Conservation (phyloP, 495 filamentous ascomycete genomes). For the Bryoglossum gracile region DNA sequence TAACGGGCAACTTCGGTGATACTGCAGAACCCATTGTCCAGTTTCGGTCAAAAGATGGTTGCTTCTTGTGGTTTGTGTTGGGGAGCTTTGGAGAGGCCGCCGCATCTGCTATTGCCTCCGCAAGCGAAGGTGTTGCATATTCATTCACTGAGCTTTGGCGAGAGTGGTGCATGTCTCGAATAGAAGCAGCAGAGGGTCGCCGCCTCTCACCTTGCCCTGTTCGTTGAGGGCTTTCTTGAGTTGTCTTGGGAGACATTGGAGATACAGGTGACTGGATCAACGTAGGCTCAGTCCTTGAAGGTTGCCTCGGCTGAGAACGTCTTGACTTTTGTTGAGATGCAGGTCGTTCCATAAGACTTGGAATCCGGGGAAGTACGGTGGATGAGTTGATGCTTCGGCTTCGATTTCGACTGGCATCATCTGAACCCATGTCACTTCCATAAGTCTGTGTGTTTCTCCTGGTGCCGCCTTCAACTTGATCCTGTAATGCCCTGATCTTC, state of each 20-base stretch:
- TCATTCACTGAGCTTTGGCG: conserved; percentile 84
- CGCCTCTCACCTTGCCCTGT: conserved; percentile 13
- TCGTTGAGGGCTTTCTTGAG: conserved; percentile 2
- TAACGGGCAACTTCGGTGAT: conserved; percentile 17
- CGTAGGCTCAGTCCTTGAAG: conserved; percentile 11
- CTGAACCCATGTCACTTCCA: conserved; percentile 45
- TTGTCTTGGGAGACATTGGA: conserved; percentile 14
- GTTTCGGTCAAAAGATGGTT: conserved; percentile 79
- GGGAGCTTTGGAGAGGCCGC: conserved; percentile 19
- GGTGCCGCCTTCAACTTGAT: conserved; percentile 55
- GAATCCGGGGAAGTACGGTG: conserved; percentile 54
- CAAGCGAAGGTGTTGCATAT: conserved; percentile 41
- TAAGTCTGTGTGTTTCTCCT: conserved; percentile 43
- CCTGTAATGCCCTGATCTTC: conserved; percentile 80
- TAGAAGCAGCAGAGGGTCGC: conserved; percentile 66
- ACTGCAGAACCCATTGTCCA: conserved; percentile 69
- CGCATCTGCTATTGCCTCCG: conserved; percentile 27
- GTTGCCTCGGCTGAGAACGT: conserved; percentile 15
- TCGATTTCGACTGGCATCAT: conserved; percentile 29
- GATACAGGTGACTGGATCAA: conserved; percentile 5
- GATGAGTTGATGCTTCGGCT: conserved; percentile 35
- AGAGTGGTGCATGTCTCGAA: conserved; percentile 77
- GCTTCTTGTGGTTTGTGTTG: conserved; percentile 58
- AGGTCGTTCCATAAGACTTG: conserved; percentile 42
- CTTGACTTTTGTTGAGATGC: conserved; percentile 23